A percentile compares a stretch with the other conserved stretches of the same genome.
Conservation (phyloP, 2,329 filamentous ascomycete species). For the Alternaria incomplexa region DNA sequence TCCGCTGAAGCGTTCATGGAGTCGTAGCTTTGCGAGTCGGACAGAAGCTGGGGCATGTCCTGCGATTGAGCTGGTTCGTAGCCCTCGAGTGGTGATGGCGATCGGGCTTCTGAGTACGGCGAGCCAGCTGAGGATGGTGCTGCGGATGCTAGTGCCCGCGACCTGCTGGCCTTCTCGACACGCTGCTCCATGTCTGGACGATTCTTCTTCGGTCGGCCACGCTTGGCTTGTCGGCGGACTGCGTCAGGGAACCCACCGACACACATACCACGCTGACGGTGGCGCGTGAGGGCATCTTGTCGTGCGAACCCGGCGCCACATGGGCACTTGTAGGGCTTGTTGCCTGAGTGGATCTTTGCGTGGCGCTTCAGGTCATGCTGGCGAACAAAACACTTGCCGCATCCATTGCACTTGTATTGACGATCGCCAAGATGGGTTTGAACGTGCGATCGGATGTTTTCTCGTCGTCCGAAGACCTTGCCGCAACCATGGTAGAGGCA, state of each 20-base stretch:
- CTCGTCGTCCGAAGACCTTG: slow-evolving; percentile 93
- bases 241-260: slow-evolving; percentile 89
- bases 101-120: slow-evolving; percentile 38
- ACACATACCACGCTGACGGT: slow-evolving; percentile 95
- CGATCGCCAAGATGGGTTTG: slow-evolving; percentile 97
- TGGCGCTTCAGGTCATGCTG: slow-evolving; percentile 98
- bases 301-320: slow-evolving; percentile 95
- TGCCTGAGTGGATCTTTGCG: slow-evolving; percentile 94
- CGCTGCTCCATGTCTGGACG: slow-evolving; percentile 65
- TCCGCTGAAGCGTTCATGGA: slow-evolving; percentile 36
- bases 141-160: slow-evolving; percentile 46
- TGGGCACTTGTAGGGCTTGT: slow-evolving; percentile 93
- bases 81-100: slow-evolving; percentile 35
- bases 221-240: slow-evolving; percentile 70
- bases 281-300: slow-evolving; percentile 92
- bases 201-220: slow-evolving; percentile 69
- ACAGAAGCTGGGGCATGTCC: slow-evolving; percentile 24
- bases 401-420: slow-evolving; percentile 92
- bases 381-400: slow-evolving; percentile 93
- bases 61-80: slow-evolving; percentile 32
- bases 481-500: slow-evolving; percentile 71
- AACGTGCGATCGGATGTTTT: slow-evolving; percentile 98
- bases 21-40: slow-evolving; percentile 36
- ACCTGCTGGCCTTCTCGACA: slow-evolving; percentile 62
- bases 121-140: slow-evolving; percentile 45